Evolutionary conservation across 78 protist species (phyloP).

Genomic region (Emiliania huxleyi): DNA sequence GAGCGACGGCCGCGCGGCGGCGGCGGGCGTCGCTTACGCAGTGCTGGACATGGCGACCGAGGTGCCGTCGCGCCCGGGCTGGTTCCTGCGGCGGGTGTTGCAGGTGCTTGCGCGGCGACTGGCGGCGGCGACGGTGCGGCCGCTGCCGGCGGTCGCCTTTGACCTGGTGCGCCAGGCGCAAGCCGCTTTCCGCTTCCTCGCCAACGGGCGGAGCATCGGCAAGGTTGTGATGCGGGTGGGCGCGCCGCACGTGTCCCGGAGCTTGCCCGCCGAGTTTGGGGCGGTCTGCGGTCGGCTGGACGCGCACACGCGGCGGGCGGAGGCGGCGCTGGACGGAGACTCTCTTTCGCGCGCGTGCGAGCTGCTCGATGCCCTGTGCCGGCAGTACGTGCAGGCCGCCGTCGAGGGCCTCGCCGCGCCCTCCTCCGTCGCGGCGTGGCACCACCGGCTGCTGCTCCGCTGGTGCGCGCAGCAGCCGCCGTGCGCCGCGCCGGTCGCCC

Average conservation of each 20-base stretch:
- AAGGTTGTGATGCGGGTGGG: not conserved
- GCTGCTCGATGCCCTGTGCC: not conserved
- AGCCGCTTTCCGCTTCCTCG: not conserved
- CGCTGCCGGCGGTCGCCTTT: not conserved
- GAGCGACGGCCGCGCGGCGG: not conserved
- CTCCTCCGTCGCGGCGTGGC: too few species aligned
- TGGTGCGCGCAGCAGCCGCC: not conserved
- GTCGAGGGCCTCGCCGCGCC: too few species aligned
- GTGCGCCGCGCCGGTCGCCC: not conserved
- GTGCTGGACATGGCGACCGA: not conserved
- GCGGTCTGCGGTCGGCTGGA: not conserved
- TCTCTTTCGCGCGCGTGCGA: not conserved
- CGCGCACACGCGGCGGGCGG: not conserved
- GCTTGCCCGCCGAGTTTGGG: not conserved
- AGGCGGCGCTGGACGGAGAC: not conserved
- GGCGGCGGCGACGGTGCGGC: not conserved
- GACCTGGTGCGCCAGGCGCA: not conserved
- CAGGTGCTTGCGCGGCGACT: not conserved
- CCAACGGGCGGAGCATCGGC: not conserved
- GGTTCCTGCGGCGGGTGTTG: not conserved
- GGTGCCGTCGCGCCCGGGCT: not conserved
- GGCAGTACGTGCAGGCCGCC: not conserved
- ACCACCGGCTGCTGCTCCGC: not conserved
- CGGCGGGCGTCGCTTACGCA: not conserved
- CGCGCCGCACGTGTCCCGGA: not conserved